Conservation (phyloP, 2,329 filamentous ascomycete species). For the Dothideomycetes sp. region DNA sequence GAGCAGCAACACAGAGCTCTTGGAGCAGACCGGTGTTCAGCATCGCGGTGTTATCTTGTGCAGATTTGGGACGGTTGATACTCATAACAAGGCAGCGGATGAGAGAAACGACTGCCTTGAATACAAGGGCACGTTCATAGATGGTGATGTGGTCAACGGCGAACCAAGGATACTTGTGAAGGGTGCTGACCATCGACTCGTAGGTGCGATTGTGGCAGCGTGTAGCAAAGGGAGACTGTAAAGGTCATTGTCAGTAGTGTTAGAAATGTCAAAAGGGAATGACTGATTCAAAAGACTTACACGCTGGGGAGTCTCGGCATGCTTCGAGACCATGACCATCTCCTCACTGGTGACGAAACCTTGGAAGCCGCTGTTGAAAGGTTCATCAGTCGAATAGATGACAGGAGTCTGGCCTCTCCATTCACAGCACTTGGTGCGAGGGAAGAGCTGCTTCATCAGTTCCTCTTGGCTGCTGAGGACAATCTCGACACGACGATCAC, state of each 20-base stretch:
- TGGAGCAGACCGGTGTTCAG: conserved; percentile 22
- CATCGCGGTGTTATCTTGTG: conserved; percentile 12
- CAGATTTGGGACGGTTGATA: conserved; percentile 17
- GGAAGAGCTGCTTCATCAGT: conserved; percentile 44
- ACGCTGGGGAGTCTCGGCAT: conserved; percentile 41
- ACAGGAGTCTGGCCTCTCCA: conserved; percentile 34
- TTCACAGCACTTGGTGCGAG: conserved; percentile 40
- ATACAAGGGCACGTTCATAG: conserved; percentile 38
- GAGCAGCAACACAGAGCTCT: conserved; percentile 24
- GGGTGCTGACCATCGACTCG: conserved; percentile 42
- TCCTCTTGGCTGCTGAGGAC: conserved; percentile 38
- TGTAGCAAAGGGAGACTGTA: conserved; percentile 39
- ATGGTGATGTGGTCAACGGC: conserved; percentile 37
- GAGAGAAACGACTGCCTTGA: conserved; percentile 24
- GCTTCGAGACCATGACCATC: conserved; percentile 36
- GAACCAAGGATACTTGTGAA: conserved; percentile 48
- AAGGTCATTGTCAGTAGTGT: conserved; percentile 6
- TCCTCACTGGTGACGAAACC: conserved; percentile 45
- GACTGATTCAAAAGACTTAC: conserved; percentile 29
- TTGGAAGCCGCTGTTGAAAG: conserved; percentile 41
- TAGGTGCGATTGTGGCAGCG: conserved; percentile 46
- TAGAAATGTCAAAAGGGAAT: conserved; percentile 2
- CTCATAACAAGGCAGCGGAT: conserved; percentile 20
- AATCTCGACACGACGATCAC: conserved; percentile 39
- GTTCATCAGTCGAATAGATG: conserved; percentile 29